Conservation (phyloP, 2,329 filamentous ascomycete genomes). For the Moelleriella libera region DNA sequence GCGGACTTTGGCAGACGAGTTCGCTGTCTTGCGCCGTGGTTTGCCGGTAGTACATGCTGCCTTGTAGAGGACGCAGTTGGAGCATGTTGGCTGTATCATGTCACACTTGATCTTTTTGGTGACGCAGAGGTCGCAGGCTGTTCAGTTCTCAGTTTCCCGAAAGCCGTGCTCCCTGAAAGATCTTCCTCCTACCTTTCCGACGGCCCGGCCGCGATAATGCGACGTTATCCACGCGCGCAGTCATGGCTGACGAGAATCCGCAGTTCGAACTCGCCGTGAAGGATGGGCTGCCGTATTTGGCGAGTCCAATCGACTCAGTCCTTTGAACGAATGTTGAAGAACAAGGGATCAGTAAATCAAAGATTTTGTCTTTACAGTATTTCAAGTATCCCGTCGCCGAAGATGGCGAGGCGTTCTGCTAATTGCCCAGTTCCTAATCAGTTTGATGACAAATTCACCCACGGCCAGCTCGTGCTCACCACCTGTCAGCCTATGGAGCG, state of each 20-base stretch:
- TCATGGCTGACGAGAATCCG: neutral
- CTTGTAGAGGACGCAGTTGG: conserved; percentile 28
- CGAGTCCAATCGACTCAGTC: neutral
- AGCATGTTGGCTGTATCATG: conserved; percentile 26
- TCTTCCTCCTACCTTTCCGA: conserved; percentile 1
- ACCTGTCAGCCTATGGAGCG: too few relatives aligned
- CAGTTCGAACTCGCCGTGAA: neutral
- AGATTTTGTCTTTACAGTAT: neutral
- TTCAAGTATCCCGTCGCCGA: too few relatives aligned
- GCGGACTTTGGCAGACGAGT: conserved; percentile 1
- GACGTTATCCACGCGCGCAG: neutral
- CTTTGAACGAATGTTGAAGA: neutral
- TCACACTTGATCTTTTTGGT: conserved; percentile 33
- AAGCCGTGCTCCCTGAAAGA: neutral
- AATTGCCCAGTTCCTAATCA: too few relatives aligned
- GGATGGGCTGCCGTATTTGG: neutral
- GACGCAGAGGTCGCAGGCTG: conserved; percentile 29
- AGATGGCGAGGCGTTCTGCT: too few relatives aligned
- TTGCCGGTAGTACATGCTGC: conserved; percentile 19
- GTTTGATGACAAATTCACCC: neutral
- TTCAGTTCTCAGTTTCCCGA: neutral
- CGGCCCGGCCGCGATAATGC: neutral
- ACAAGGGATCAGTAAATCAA: neutral
- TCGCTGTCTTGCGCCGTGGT: conserved; percentile 7
- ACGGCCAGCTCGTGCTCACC: neutral